phyloP scores from a whole-genome alignment of 805 yeast genomes.

The Starmerella kuoi region DNA sequence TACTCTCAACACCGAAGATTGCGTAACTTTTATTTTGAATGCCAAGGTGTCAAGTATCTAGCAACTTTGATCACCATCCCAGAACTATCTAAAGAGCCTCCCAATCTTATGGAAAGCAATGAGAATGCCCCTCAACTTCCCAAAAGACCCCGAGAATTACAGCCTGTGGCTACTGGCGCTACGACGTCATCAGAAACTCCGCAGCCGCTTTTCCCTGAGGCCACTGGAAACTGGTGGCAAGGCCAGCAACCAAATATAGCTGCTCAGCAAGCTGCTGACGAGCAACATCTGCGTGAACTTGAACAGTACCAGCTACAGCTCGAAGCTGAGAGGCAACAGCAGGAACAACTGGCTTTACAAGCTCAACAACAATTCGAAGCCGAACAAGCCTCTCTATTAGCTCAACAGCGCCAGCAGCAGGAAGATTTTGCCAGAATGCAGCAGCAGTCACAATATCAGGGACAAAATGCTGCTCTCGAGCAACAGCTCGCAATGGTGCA shows the following conservation, averaged over 20 bases:
- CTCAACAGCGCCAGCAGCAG: slow-evolving; percentile 57
- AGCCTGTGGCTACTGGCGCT: slow-evolving; percentile 23
- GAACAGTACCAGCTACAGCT: slow-evolving; percentile 50
- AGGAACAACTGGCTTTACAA: slow-evolving; percentile 53
- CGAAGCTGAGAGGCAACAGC: slow-evolving; percentile 51
- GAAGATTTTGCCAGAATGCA: slow-evolving; percentile 53
- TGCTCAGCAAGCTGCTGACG: slow-evolving; percentile 47
- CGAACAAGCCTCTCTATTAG: slow-evolving; percentile 59
- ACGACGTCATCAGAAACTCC: background rate
- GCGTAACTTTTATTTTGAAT: slow-evolving; percentile 78
- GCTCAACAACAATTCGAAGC: slow-evolving; percentile 62
- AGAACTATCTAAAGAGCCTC: slow-evolving; percentile 46
- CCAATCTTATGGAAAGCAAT: slow-evolving; percentile 41
- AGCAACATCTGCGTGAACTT: slow-evolving; percentile 43
- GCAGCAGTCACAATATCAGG: slow-evolving; percentile 60
- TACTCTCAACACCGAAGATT: slow-evolving; percentile 56
- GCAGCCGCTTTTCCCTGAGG: slow-evolving; percentile 21
- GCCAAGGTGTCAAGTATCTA: slow-evolving; percentile 70
- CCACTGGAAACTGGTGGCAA: slow-evolving; percentile 37
- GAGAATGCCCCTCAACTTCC: slow-evolving; percentile 36
- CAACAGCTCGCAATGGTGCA: slow-evolving; percentile 63
- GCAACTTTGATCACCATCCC: slow-evolving; percentile 75
- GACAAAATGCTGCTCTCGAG: slow-evolving; percentile 68
- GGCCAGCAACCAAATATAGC: slow-evolving; percentile 35
- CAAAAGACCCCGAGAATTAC: slow-evolving; percentile 30